Evolutionary conservation across 2,329 filamentous ascomycete species (phyloP), one percentile per base, ranked within the genome.

Genomic region (Tolypocladium amazonense): DNA sequence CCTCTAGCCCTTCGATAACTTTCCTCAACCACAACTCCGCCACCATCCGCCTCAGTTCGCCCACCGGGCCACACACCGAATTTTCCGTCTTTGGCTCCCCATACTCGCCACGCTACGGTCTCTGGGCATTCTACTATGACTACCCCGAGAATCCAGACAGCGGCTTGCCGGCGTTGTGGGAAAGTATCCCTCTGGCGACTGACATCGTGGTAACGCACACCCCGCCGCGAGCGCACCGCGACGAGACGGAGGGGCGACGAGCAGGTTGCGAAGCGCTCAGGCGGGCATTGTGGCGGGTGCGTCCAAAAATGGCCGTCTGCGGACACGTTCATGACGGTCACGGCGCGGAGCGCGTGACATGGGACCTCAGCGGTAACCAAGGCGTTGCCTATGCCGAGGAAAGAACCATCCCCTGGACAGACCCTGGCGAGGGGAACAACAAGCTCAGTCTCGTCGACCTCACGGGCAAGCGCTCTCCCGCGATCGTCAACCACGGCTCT

Each of bases 61-160:
- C 79, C 0, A 70, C 71, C 0, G 86, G 84, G 0, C 84, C 85
- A 9, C 77, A 72, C 2, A 88, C 86, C 3, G 62, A 68, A 9
- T 87, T 92, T 71, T 84, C 75, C 14, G 77, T 91, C 50, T 92
- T 90, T 68, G 88, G 87, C 1, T 90, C 87, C 3, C 89, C 88
- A 0, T 87, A 81, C 67, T 85, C 85, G 38, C 88, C 83, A 0
- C 69, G 75, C 2, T 71, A 74, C 54, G 77, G 79, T 3, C 72
- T 78, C 23, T 90, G 88, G 86, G 88, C 87, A 0, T 91, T 91
- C 66, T 80, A 81, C 62, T 90, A 90, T 69, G 70, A 73, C 14
- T 65, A 30, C 8, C 27, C 30, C 4, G 20, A 70, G 35, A 61
- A 62, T 38, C 57, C 54, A 20, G 56, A 61, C 35, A 64, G 62